Conservation (phyloP, 108 stramenopile species). For the Seminavis robusta region DNA sequence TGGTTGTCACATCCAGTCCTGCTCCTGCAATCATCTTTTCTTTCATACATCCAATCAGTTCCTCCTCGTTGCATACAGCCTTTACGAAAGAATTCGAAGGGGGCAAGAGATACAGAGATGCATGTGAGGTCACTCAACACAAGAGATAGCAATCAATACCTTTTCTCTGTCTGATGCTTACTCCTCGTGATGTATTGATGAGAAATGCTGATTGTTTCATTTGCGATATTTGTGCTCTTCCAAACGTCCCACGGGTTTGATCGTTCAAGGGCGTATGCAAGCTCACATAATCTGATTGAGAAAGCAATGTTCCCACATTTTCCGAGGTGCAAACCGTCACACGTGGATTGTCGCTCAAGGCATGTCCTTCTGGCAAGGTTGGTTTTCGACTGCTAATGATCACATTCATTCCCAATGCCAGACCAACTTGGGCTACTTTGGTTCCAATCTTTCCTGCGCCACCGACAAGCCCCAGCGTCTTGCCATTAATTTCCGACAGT, state of each 20-base stretch:
- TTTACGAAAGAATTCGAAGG: too few relatives aligned
- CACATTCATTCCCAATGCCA: constrained; percentile 86
- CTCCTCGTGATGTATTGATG: constrained; percentile 91
- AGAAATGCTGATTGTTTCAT: constrained; percentile 89
- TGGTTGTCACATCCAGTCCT: constrained; percentile 75
- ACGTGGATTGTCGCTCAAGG: constrained; percentile 39
- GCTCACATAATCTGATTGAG: constrained; percentile 73
- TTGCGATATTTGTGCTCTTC: constrained; percentile 51
- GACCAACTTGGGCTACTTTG: constrained; percentile 74
- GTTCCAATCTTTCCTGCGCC: constrained; percentile 87
- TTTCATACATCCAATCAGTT: constrained; percentile 68
- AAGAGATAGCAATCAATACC: too few relatives aligned
- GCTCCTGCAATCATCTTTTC: constrained; percentile 76
- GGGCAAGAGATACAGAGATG: too few relatives aligned
- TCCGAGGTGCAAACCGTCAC: constrained; percentile 58
- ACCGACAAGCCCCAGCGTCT: constrained; percentile 80
- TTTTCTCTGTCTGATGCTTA: too few relatives aligned
- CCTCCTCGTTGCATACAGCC: constrained; percentile 79
- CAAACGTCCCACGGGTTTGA: constrained; percentile 78
- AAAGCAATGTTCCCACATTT: constrained; percentile 49
- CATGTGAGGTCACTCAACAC: too few relatives aligned
- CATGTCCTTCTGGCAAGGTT: constrained; percentile 51
- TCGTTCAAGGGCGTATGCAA: constrained; percentile 87
- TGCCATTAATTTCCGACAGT: constrained; percentile 66
- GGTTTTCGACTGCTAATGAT: constrained; percentile 65